phyloP scores from a whole-genome alignment of 2,329 filamentous ascomycete species.

The Fusarium coffeatum region DNA sequence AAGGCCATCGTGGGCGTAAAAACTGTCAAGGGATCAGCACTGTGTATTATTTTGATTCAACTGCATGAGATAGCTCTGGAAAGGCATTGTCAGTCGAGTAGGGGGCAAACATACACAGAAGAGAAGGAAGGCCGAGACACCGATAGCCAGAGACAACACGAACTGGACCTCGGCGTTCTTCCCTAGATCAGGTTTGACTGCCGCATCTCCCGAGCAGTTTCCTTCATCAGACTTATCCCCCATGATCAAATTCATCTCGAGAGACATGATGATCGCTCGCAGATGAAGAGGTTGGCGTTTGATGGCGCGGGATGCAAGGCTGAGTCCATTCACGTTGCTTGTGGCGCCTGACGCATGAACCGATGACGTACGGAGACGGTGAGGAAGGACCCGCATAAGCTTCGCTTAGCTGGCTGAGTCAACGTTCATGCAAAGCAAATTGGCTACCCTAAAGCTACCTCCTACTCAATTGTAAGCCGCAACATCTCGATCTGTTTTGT shows the following conservation, averaged over 20 bases:
- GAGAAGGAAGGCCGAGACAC: conserved; percentile 75
- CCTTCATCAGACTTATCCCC: not conserved
- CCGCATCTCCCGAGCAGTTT: conserved; percentile 23
- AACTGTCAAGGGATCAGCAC: too few relatives aligned
- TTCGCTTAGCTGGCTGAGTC: conserved; percentile 9
- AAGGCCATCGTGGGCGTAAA: conserved; percentile 89
- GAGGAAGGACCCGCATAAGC: conserved; percentile 25
- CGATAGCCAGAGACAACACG: conserved; percentile 76
- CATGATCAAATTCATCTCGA: conserved; percentile 11
- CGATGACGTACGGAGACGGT: conserved; percentile 33
- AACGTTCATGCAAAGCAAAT: not conserved
- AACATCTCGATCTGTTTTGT: not conserved
- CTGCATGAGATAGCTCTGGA: not conserved
- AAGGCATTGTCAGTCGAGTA: not conserved
- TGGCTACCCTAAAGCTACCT: not conserved
- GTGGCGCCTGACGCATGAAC: conserved; percentile 28
- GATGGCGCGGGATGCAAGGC: conserved; percentile 35
- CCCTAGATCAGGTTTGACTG: conserved; percentile 41
- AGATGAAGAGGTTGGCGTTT: conserved; percentile 14
- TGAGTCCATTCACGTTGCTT: conserved; percentile 24
- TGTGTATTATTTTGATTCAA: too few relatives aligned
- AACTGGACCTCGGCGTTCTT: conserved; percentile 73
- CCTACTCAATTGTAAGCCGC: not conserved
- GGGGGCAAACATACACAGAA: conserved; percentile 74
- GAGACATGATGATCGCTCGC: conserved; percentile 2